Evolutionary conservation across 208 protist genomes (phyloP).

Genomic region (Trypanosoma lewisi): DNA sequence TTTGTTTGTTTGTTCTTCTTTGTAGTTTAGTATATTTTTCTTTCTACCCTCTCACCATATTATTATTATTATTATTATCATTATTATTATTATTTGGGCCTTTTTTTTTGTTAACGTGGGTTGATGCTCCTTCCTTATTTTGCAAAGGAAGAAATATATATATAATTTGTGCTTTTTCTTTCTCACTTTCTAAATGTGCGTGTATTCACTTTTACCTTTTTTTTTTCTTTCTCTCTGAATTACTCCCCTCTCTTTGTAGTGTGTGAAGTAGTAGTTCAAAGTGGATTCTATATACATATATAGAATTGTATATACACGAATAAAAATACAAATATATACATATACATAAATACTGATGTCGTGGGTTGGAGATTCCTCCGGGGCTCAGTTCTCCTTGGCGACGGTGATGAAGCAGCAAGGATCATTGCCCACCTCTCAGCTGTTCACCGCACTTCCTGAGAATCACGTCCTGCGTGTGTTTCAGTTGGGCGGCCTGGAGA

Average conservation of each 20-base stretch:
- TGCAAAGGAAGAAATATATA: neutral
- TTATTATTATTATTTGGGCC: no score
- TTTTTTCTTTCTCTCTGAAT: no score
- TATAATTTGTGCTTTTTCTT: neutral
- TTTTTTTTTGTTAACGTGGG: neutral
- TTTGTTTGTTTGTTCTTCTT: neutral
- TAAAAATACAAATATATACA: no score
- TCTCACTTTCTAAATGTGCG: neutral
- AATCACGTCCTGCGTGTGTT: constrained; percentile 80
- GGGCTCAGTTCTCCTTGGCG: constrained; percentile 65
- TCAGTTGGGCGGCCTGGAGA: constrained; percentile 69
- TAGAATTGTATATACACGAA: no score
- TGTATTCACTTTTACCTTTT: no score
- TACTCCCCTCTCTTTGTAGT: no score
- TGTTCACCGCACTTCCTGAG: constrained; percentile 71
- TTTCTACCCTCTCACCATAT: no score
- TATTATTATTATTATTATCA: no score
- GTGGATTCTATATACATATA: no score
- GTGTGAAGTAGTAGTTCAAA: no score
- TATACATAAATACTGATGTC: constrained; percentile 41
- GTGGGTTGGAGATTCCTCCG: constrained; percentile 58
- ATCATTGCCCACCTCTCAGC: constrained; percentile 52
- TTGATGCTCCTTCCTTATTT: neutral
- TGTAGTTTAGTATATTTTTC: neutral
- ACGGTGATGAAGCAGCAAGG: constrained; percentile 83